Evolutionary conservation across 768 basidiomycete genomes (phyloP).

Genomic region (Naganishia antarctica): DNA sequence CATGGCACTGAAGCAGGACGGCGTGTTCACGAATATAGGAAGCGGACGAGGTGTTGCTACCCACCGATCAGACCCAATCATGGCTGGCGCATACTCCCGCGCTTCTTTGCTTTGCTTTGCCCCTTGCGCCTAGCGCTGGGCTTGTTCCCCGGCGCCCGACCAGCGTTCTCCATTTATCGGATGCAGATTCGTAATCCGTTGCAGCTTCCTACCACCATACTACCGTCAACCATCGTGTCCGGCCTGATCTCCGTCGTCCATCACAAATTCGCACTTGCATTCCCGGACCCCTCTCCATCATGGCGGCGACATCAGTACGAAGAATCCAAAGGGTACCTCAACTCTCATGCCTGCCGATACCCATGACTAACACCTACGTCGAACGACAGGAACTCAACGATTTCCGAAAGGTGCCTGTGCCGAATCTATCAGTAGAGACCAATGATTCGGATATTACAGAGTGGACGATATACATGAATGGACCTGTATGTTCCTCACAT

Average conservation of each 20-base stretch:
- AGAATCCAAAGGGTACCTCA: constrained; percentile 38
- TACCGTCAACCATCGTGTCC: neutral
- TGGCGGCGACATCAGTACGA: constrained; percentile 23
- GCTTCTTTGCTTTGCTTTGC: too few relatives aligned
- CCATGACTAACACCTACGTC: neutral
- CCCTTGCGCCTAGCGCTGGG: neutral
- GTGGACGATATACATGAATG: constrained; percentile 43
- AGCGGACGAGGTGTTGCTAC: too few relatives aligned
- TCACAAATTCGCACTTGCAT: too few relatives aligned
- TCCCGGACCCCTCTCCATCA: constrained; percentile 2
- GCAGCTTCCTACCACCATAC: too few relatives aligned
- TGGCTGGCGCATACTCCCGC: constrained; percentile 14
- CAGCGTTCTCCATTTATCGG: neutral
- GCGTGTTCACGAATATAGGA: too few relatives aligned
- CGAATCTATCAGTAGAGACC: constrained; percentile 38
- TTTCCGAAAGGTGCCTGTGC: constrained; percentile 35
- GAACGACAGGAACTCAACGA: constrained; percentile 39
- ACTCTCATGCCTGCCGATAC: neutral
- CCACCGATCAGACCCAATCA: constrained; percentile 6
- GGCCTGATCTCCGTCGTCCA: neutral
- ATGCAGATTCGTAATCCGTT: constrained; percentile 18
- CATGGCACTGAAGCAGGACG: neutral
- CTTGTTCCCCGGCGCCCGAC: neutral
- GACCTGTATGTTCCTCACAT: constrained; percentile 37
- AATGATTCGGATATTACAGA: constrained; percentile 44